Evolutionary conservation across 2,329 filamentous ascomycete species (phyloP).

Genomic region (Phialophora tarda): DNA sequence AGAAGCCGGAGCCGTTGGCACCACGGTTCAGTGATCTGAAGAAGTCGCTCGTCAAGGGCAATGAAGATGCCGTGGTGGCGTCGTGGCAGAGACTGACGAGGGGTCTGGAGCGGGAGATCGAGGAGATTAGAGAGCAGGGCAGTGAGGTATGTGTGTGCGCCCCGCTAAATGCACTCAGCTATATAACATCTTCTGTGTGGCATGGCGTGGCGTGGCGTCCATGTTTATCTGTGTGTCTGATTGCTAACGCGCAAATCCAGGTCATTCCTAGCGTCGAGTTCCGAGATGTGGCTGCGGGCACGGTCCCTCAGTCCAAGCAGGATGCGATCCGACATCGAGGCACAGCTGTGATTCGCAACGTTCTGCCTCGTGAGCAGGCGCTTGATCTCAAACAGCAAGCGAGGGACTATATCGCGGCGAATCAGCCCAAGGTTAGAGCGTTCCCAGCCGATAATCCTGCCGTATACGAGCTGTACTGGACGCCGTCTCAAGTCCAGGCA

Average conservation of each 20-base stretch:
- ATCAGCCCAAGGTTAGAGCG: slow-evolving; percentile 59
- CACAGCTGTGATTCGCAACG: slow-evolving; percentile 67
- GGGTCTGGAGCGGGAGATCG: slow-evolving; percentile 49
- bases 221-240: background rate
- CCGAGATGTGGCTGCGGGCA: slow-evolving; percentile 47
- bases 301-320: slow-evolving; percentile 44
- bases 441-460: slow-evolving; percentile 71
- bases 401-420: slow-evolving; percentile 68
- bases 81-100: slow-evolving; percentile 52
- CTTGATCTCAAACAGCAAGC: slow-evolving; percentile 68
- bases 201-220: no score
- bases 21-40: slow-evolving; percentile 52
- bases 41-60: slow-evolving; percentile 46
- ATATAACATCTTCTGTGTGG: background rate
- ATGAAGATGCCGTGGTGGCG: slow-evolving; percentile 47
- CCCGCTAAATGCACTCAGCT: background rate
- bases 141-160: slow-evolving; percentile 45
- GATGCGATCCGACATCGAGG: slow-evolving; percentile 66
- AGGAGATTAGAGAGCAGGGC: slow-evolving; percentile 49
- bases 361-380: slow-evolving; percentile 68
- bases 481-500: slow-evolving; percentile 68
- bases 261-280: slow-evolving; percentile 53
- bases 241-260: slow-evolving; percentile 31
- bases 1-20: slow-evolving; percentile 50
- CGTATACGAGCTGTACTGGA: slow-evolving; percentile 80